phyloP scores from a whole-genome alignment of 768 basidiomycete species.

The Hericium rajendrae region DNA sequence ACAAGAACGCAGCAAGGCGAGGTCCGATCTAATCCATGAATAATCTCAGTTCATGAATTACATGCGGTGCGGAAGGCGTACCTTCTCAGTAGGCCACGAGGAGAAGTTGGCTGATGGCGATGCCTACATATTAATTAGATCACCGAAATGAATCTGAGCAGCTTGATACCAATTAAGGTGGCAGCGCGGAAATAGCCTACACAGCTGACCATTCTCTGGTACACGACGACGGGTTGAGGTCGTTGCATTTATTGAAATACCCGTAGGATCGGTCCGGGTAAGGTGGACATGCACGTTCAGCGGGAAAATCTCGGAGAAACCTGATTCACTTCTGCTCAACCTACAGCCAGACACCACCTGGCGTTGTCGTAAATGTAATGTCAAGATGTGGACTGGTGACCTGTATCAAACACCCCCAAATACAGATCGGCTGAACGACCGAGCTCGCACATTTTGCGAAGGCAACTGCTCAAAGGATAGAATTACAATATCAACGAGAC shows the following conservation, averaged over 20 bases:
- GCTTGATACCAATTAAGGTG: not conserved
- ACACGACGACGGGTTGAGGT: too few species aligned
- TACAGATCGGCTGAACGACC: not conserved
- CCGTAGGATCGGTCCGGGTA: not conserved
- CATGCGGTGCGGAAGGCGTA: constrained; percentile 4
- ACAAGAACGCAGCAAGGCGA: not conserved
- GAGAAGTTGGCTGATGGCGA: not conserved
- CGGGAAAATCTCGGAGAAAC: not conserved
- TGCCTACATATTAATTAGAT: not conserved
- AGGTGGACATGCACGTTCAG: not conserved
- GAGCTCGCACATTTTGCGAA: not conserved
- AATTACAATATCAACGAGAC: too few species aligned
- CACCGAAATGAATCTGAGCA: not conserved
- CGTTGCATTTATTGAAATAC: not conserved
- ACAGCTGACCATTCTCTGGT: not conserved
- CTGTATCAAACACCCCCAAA: not conserved
- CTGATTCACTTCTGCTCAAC: not conserved
- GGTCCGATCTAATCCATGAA: constrained; percentile 8
- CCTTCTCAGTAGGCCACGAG: constrained; percentile 13
- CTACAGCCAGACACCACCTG: not conserved
- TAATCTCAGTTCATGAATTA: too few species aligned
- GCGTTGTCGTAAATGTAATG: not conserved
- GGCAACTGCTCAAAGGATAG: not conserved
- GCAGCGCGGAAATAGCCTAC: not conserved
- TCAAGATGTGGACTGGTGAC: not conserved